A percentile compares a stretch with the other conserved stretches of the same genome.
Conservation (phyloP, 139 green algal species). For the Choricystis sp. region DNA sequence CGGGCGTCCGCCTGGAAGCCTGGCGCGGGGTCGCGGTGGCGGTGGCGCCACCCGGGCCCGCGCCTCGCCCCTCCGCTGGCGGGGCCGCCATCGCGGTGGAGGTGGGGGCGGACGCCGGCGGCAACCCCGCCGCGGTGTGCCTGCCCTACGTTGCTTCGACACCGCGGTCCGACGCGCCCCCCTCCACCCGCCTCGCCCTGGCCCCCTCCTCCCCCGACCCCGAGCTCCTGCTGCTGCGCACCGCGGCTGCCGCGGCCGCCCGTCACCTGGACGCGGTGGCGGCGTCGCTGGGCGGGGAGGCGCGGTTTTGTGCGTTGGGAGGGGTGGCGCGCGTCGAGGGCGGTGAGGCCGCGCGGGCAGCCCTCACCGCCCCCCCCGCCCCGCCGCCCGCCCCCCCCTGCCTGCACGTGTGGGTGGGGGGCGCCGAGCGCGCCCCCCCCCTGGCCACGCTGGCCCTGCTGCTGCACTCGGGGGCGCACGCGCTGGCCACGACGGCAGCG, state of each 20-base stretch:
- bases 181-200: not conserved
- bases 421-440: not conserved
- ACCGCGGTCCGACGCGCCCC: too few relatives aligned
- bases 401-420: not conserved
- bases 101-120: not conserved
- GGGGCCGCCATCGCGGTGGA: not conserved
- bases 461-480: not conserved
- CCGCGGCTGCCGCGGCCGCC: too few relatives aligned
- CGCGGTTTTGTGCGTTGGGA: not conserved
- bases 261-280: not conserved
- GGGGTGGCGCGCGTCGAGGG: not conserved
- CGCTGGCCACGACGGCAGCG: too few relatives aligned
- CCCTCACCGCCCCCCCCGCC: too few relatives aligned
- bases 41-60: too few relatives aligned
- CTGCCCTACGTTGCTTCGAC: too few relatives aligned
- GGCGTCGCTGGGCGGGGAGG: not conserved
- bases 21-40: too few relatives aligned
- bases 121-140: too few relatives aligned
- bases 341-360: not conserved
- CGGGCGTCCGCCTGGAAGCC: too few relatives aligned
- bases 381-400: too few relatives aligned
- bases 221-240: not conserved
- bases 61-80: not conserved
- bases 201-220: not conserved
- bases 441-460: not conserved